These are phyloP conservation scores for Tuber aestivum DNA, from an alignment of 495 filamentous ascomycete genomes.

Conservation along the genomic window DNA sequence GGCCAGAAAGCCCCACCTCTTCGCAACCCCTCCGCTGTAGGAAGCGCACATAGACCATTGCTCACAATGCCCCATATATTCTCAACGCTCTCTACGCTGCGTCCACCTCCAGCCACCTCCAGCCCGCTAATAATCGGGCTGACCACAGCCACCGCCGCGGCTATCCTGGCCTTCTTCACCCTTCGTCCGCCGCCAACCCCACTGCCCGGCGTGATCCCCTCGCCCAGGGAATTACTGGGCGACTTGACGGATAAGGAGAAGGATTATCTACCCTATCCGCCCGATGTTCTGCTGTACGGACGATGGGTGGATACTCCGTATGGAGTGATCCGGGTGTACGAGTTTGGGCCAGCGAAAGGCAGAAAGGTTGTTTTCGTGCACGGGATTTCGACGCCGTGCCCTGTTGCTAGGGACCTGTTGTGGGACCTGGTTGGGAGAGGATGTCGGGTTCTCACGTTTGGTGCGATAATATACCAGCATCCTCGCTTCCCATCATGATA, in stretches of 20 bases:
- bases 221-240: conserved; percentile 50
- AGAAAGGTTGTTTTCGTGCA: conserved; percentile 75
- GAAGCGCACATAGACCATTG: not conserved
- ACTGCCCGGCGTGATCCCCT: conserved; percentile 44
- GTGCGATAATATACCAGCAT: conserved; percentile 43
- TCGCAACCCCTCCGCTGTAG: not conserved
- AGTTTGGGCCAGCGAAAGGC: conserved; percentile 80
- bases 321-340: conserved; percentile 75
- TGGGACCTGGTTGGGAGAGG: conserved; percentile 60
- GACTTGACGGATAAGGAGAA: conserved; percentile 49
- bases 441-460: conserved; percentile 78
- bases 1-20: not conserved
- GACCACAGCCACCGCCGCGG: not conserved
- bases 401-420: conserved; percentile 63
- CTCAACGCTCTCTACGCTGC: not conserved
- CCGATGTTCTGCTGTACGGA: conserved; percentile 65
- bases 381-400: conserved; percentile 78
- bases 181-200: not conserved
- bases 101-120: not conserved
- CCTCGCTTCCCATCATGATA: not conserved
- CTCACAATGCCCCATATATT: not conserved
- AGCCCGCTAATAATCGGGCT: not conserved
- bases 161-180: not conserved
- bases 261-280: conserved; percentile 60
- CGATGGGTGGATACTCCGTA: conserved; percentile 71